These are phyloP conservation scores for Drosera capensis DNA, from an alignment of 148 eudicot species.

Conservation along the genomic window DNA sequence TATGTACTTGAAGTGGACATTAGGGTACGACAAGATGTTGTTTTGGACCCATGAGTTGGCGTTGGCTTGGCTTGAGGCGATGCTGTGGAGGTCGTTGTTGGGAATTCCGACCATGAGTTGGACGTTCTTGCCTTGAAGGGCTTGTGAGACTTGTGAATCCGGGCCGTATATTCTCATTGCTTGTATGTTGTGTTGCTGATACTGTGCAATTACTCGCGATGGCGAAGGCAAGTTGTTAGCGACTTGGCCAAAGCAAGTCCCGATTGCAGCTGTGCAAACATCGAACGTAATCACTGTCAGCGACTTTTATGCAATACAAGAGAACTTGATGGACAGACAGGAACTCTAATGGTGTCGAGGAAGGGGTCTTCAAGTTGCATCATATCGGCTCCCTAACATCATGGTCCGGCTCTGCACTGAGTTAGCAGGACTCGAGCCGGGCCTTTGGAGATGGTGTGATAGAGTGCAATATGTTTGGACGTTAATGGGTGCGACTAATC, in stretches of 20 bases:
- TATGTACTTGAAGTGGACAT: constrained; percentile 30
- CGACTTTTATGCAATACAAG: no score
- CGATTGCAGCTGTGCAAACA: no score
- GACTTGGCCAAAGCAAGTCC: constrained; percentile 27
- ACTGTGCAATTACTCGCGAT: constrained; percentile 15
- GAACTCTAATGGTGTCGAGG: no score
- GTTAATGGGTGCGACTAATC: no score
- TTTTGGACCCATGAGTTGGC: constrained; percentile 27
- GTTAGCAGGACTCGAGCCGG: no score
- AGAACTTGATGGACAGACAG: no score
- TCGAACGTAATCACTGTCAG: no score
- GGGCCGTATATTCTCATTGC: constrained; percentile 38
- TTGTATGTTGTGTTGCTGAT: constrained; percentile 20
- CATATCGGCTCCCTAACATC: no score
- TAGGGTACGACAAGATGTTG: constrained; percentile 23
- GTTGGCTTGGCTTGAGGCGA: constrained; percentile 17
- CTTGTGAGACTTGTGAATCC: constrained; percentile 15
- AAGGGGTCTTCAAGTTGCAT: no score
- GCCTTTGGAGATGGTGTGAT: no score
- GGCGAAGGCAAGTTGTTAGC: constrained; percentile 28
- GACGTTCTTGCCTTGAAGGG: constrained; percentile 25
- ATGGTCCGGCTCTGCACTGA: no score
- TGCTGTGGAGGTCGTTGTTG: constrained; percentile 12
- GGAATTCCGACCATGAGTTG: constrained; percentile 35
- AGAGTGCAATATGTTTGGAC: no score